These are phyloP conservation scores for Hamiltosporidium magnivora DNA, from an alignment of 371 early-diverging fungal species.

Conservation along the genomic window DNA sequence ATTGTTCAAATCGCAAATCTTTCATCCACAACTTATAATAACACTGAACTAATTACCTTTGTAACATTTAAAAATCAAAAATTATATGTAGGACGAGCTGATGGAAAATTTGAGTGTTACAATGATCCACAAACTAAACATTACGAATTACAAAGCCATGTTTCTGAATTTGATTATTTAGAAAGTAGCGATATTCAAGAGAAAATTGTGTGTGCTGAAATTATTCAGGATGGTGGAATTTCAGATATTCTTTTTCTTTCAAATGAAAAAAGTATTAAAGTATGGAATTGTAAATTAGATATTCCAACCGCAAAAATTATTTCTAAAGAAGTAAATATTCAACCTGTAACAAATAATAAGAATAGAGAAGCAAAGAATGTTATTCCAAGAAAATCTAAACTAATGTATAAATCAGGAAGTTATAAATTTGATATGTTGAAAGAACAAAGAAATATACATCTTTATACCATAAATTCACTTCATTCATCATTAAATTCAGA, in stretches of 20 bases:
- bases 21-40: no score
- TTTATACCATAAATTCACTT: conserved; percentile 41
- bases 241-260: conserved; percentile 25
- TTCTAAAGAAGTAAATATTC: background rate
- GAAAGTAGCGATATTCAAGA: conserved; percentile 47
- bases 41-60: no score
- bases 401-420: background rate
- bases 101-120: no score
- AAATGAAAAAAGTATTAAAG: conserved; percentile 49
- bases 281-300: conserved; percentile 29
- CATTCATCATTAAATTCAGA: conserved; percentile 14
- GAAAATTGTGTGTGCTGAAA: conserved; percentile 36
- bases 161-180: conserved; percentile 44
- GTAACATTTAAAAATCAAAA: no score
- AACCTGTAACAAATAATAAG: background rate
- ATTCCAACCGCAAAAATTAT: conserved; percentile 12
- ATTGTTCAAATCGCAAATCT: no score
- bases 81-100: no score
- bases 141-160: conserved; percentile 6
- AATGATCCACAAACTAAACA: background rate
- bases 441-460: conserved; percentile 35
- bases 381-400: background rate
- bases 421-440: background rate
- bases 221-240: conserved; percentile 27
- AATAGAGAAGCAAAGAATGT: background rate